Evolutionary conservation across 2,329 filamentous ascomycete genomes (phyloP).

Genomic region (Myriosclerotinia curreyana): DNA sequence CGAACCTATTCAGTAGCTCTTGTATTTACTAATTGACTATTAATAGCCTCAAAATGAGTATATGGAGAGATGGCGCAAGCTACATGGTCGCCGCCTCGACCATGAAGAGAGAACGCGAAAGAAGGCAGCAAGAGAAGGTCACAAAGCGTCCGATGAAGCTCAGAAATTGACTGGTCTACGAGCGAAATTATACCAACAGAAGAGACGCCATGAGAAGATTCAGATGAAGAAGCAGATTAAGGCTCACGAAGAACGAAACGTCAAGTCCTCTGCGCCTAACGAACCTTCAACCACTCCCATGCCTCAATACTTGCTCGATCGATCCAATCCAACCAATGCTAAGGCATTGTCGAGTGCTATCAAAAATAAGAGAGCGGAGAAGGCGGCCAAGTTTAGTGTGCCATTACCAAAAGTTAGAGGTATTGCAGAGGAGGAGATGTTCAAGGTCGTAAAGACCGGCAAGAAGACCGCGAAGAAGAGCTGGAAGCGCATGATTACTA

Average conservation of each 20-base stretch:
- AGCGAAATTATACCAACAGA: slow-evolving; percentile 91
- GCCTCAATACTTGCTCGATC: slow-evolving; percentile 90
- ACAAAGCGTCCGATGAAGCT: slow-evolving; percentile 83
- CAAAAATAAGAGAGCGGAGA: slow-evolving; percentile 93
- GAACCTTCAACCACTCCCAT: slow-evolving; percentile 79
- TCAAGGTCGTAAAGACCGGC: slow-evolving; percentile 92
- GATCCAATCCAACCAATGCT: slow-evolving; percentile 55
- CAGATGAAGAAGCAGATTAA: slow-evolving; percentile 95
- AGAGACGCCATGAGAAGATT: slow-evolving; percentile 95
- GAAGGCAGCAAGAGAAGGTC: slow-evolving; percentile 79
- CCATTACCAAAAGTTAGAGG: slow-evolving; percentile 91
- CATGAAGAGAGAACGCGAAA: slow-evolving; percentile 78
- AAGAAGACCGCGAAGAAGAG: slow-evolving; percentile 78
- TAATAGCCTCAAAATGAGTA: slow-evolving; percentile 76
- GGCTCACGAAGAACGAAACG: slow-evolving; percentile 90
- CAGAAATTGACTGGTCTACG: slow-evolving; percentile 89
- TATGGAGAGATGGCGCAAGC: slow-evolving; percentile 75
- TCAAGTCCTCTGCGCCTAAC: slow-evolving; percentile 77
- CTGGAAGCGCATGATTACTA: slow-evolving; percentile 67
- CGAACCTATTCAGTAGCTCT: slow-evolving; percentile 22
- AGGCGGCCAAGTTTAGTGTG: slow-evolving; percentile 89
- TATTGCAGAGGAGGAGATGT: slow-evolving; percentile 96
- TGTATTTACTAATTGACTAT: slow-evolving; percentile 30
- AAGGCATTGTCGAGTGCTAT: slow-evolving; percentile 80
- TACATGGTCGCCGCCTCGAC: slow-evolving; percentile 48